Evolutionary conservation across 306 rosid genomes (phyloP), one percentile per base, ranked within the genome.

Genomic region (Calophaca sinica): DNA sequence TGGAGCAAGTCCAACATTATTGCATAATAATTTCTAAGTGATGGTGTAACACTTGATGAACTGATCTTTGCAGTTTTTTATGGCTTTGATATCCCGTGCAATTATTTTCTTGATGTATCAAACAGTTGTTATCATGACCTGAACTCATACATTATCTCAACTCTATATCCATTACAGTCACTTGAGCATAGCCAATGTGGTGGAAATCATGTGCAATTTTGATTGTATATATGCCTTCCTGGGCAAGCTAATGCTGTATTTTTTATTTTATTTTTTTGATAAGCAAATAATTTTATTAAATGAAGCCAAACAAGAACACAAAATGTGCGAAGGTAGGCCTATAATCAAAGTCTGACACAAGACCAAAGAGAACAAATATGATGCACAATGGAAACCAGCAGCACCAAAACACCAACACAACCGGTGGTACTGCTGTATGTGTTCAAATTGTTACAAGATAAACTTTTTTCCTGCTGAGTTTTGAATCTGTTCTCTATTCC

Each of bases 121-220:
- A 15, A 61, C 6, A 29, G 58, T 65, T 65, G 45, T 55, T 73
- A 46, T 50, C 48, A 44, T 33, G 5, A 63, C 10, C 33, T 53
- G 57, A 49, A n/a, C n/a, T n/a, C n/a, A n/a, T n/a, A n/a, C n/a
- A n/a, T n/a, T n/a, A n/a, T n/a, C n/a, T n/a, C n/a, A n/a, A n/a
- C n/a, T n/a, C n/a, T 15, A 45, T 32, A 29, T 29, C 26, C 33
- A 75, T 65, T 49, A 32, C 42, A 29, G 32, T 42, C 41, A 55
- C 68, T 68, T 67, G 39, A 70, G 39, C 29, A 32, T 70, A 52
- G 51, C 44, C 59, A 38, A 15, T 35, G 50, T 52, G 62, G 66
- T 32, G 62, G 54, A 70, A 63, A 57, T 72, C 62, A 32, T 10
- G 46, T 51, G 42, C 5, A 74, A 32, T 61, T 74, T 44, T 42